A percentile compares a stretch with the other conserved stretches of the same genome.
These are phyloP conservation scores for Phytophthora constricta DNA, from an alignment of 352 stramenopile species.

Conservation along the genomic window DNA sequence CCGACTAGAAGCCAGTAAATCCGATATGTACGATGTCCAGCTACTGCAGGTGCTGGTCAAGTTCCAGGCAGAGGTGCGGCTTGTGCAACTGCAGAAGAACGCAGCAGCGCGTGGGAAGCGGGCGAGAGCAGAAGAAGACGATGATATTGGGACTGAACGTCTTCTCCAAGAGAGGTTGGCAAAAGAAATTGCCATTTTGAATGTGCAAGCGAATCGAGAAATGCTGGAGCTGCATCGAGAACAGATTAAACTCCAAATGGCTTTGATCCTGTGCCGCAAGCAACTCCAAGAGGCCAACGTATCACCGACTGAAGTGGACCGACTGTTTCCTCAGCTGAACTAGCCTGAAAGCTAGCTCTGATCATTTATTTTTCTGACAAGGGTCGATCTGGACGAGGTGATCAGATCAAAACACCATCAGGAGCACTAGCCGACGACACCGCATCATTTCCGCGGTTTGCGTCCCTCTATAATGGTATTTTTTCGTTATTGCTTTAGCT, in stretches of 20 bases:
- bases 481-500: slow-evolving; percentile 42
- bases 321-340: slow-evolving; percentile 34
- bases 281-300: slow-evolving; percentile 38
- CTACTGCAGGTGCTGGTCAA: slow-evolving; percentile 42
- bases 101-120: slow-evolving; percentile 5
- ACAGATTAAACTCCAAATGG: slow-evolving; percentile 41
- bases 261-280: slow-evolving; percentile 38
- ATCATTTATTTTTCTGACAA: slow-evolving; percentile 15
- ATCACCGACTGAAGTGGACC: slow-evolving; percentile 29
- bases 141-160: slow-evolving; percentile 5
- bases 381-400: too few relatives aligned
- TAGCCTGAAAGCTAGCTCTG: too few relatives aligned
- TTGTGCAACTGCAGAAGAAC: slow-evolving; percentile 28
- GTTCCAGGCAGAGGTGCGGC: slow-evolving; percentile 40
- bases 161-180: slow-evolving; percentile 30
- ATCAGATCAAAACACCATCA: too few relatives aligned
- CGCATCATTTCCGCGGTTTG: slow-evolving; percentile 13
- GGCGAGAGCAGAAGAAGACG: slow-evolving; percentile 13
- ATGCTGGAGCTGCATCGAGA: slow-evolving; percentile 49
- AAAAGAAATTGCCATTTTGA: slow-evolving; percentile 37
- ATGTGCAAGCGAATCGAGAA: slow-evolving; percentile 36
- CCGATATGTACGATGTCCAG: slow-evolving; percentile 39
- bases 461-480: slow-evolving; percentile 47
- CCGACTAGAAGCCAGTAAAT: slow-evolving; percentile 18
- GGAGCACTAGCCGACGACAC: too few relatives aligned